Percentiles rank a stretch among this genome's conserved stretches.
Evolutionary conservation across 805 yeast genomes (phyloP).

Genomic region (Wickerhamiella parazyma): DNA sequence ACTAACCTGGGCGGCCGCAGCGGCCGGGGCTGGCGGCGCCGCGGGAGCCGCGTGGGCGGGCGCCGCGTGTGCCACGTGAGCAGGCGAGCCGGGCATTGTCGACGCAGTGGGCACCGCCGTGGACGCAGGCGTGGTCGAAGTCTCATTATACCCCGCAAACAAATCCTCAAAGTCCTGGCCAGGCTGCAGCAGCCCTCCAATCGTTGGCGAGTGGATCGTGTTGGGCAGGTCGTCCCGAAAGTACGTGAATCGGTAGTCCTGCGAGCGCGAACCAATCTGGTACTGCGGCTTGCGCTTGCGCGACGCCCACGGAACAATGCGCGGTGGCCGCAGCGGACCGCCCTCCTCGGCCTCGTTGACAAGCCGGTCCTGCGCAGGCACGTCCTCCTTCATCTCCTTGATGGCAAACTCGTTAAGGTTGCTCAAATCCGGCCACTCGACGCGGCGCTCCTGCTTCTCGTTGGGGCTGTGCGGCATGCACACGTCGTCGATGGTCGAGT

Average conservation of each 20-base stretch:
- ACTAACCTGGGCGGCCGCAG: constrained; percentile 9
- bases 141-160: constrained; percentile 26
- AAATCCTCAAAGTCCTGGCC: constrained; percentile 46
- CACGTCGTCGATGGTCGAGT: constrained; percentile 79
- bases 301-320: constrained; percentile 61
- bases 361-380: constrained; percentile 27
- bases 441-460: constrained; percentile 19
- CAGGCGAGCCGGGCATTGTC: not conserved
- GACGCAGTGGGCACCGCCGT: constrained; percentile 5
- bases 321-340: constrained; percentile 64
- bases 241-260: constrained; percentile 70
- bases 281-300: constrained; percentile 12
- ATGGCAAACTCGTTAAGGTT: constrained; percentile 64
- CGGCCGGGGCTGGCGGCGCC: constrained; percentile 7
- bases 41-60: too few species aligned
- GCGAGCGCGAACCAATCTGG: constrained; percentile 16
- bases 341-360: constrained; percentile 42
- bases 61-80: too few species aligned
- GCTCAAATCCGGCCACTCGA: constrained; percentile 70
- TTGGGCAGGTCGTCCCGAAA: constrained; percentile 79
- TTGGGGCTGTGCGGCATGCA: constrained; percentile 56
- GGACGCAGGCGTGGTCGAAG: not conserved
- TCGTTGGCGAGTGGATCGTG: constrained; percentile 82
- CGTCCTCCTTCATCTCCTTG: constrained; percentile 43
- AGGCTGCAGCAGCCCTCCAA: constrained; percentile 63